Conservation (phyloP, 1,284 basidiomycete genomes). For the Trametes versicolor region DNA sequence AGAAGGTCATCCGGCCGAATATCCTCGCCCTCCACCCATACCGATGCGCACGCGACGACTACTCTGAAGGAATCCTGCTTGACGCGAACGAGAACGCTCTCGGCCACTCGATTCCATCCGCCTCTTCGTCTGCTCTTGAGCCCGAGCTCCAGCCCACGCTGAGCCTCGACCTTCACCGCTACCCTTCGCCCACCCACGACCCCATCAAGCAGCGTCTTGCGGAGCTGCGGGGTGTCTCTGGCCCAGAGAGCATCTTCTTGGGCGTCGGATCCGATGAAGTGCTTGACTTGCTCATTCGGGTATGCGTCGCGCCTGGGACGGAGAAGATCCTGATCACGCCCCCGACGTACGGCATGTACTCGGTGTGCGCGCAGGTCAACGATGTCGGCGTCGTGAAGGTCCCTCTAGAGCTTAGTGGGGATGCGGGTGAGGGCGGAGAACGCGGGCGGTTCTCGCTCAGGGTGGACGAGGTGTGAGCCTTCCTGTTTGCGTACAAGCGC, state of each 20-base stretch:
- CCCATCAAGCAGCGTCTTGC: slow-evolving; percentile 85
- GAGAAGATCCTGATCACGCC: slow-evolving; percentile 91
- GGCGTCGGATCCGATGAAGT: slow-evolving; percentile 98
- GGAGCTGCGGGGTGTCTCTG: slow-evolving; percentile 72
- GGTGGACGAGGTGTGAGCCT: slow-evolving; percentile 73
- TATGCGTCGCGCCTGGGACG: slow-evolving; percentile 83
- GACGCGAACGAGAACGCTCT: slow-evolving; percentile 98
- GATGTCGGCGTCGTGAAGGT: slow-evolving; percentile 89
- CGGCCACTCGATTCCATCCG: slow-evolving; percentile 81
- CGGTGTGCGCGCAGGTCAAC: slow-evolving; percentile 95
- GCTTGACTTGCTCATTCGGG: slow-evolving; percentile 93
- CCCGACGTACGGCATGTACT: slow-evolving; percentile 99
- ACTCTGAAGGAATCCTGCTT: slow-evolving; percentile 91
- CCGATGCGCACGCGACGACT: slow-evolving; percentile 97
- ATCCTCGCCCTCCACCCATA: slow-evolving; percentile 94
- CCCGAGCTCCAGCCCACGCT: slow-evolving; percentile 49
- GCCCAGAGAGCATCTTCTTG: slow-evolving; percentile 84
- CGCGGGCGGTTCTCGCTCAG: slow-evolving; percentile 82
- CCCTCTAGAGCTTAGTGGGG: slow-evolving; percentile 72
- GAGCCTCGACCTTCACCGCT: slow-evolving; percentile 77
- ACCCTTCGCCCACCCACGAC: slow-evolving; percentile 88
- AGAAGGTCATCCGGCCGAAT: slow-evolving; percentile 90
- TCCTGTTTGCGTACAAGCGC: background rate
- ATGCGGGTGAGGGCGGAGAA: slow-evolving; percentile 72
- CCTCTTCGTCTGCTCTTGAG: slow-evolving; percentile 41